phyloP scores from a whole-genome alignment of 192 early-diverging fungal genomes.

The Dissophora ornata region DNA sequence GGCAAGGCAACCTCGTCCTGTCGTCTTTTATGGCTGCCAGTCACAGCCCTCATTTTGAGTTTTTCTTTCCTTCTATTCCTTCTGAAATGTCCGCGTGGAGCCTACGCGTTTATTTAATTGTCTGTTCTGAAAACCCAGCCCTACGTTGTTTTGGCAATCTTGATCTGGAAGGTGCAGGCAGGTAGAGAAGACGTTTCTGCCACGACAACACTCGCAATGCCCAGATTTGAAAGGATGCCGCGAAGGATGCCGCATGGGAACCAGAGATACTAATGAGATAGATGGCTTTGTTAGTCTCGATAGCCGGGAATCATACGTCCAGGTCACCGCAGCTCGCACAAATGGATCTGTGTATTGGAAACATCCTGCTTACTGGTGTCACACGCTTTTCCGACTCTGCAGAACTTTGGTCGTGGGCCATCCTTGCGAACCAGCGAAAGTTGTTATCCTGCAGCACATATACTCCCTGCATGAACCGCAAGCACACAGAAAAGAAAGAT shows the following conservation, averaged over 20 bases:
- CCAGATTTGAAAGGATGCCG: conserved; percentile 92
- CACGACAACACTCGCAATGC: conserved; percentile 85
- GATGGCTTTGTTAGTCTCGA: no score
- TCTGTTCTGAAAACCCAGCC: no score
- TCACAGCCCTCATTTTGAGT: conserved; percentile 5
- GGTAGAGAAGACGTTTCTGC: conserved; percentile 88
- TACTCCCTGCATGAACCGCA: conserved; percentile 85
- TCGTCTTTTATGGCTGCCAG: not conserved
- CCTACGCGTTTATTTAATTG: no score
- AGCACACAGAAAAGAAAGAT: no score
- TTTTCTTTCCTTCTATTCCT: not conserved
- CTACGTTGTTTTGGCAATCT: conserved; percentile 66
- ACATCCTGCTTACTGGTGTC: conserved; percentile 69
- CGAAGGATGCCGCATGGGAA: conserved; percentile 98
- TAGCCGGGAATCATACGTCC: no score
- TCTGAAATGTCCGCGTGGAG: not conserved
- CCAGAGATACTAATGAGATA: conserved; percentile 81
- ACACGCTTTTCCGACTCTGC: conserved; percentile 83
- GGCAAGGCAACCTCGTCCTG: no score
- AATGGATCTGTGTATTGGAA: not conserved
- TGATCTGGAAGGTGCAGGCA: conserved; percentile 87
- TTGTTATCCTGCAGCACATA: conserved; percentile 98
- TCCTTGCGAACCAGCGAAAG: conserved; percentile 94
- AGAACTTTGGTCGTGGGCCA: conserved; percentile 85
- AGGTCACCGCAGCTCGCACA: not conserved